Conservation (phyloP, 768 basidiomycete genomes). For the Porphyrellus cyaneotinctus region DNA sequence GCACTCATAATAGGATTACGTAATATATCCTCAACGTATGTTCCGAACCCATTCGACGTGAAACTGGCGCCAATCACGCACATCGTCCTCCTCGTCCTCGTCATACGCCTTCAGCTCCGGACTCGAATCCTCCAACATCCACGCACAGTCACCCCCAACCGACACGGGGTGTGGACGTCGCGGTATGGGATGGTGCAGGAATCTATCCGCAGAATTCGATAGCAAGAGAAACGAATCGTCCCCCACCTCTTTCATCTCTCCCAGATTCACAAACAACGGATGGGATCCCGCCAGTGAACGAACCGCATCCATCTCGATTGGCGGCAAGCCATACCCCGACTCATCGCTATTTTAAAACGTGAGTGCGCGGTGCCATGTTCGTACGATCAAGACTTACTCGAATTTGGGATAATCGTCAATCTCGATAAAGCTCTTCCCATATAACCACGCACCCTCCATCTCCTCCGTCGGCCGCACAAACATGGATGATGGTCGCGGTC, state of each 20-base stretch:
- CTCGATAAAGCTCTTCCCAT: conserved; percentile 3
- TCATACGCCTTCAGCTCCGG: conserved; percentile 24
- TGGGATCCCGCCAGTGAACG: conserved; percentile 38
- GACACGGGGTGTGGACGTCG: too few species aligned
- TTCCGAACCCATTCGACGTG: conserved; percentile 41
- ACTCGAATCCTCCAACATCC: conserved; percentile 40
- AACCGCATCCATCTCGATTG: conserved; percentile 37
- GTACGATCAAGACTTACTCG: conserved; percentile 11
- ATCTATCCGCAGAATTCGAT: conserved; percentile 25
- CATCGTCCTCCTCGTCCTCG: conserved; percentile 29
- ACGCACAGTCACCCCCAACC: conserved; percentile 29
- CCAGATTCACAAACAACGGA: conserved; percentile 43
- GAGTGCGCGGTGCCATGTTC: neutral
- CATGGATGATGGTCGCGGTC: conserved; percentile 15
- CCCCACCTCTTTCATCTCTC: conserved; percentile 30
- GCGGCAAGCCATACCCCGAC: neutral
- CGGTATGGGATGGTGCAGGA: conserved; percentile 3
- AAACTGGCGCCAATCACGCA: conserved; percentile 50
- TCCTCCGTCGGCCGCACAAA: conserved; percentile 13
- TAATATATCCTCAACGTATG: conserved; percentile 13
- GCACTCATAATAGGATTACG: conserved; percentile 8
- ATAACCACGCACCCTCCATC: conserved; percentile 1
- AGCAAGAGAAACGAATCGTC: conserved; percentile 45
- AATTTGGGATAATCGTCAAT: neutral
- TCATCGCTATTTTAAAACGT: conserved; percentile 7